Percentiles rank a stretch among this genome's conserved stretches.
Conservation (phyloP, 2,329 filamentous ascomycete species). For the Beauveria caledonica region DNA sequence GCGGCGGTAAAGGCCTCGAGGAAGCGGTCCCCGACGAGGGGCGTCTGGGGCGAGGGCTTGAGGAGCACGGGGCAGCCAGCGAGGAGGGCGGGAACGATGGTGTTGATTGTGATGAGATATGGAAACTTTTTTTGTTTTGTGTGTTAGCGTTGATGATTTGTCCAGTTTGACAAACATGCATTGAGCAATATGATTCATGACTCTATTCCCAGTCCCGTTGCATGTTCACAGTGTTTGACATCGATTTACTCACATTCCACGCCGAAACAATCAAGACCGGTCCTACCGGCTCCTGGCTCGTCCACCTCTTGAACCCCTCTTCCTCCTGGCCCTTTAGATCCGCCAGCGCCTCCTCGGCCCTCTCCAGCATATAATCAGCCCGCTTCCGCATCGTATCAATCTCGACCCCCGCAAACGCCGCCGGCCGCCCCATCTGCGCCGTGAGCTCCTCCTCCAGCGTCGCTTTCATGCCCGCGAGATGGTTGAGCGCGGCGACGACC, state of each 20-base stretch:
- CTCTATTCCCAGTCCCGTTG: no score
- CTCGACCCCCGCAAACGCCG: constrained; percentile 76
- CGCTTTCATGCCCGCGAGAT: constrained; percentile 64
- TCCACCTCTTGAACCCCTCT: constrained; percentile 81
- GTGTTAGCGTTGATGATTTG: constrained; percentile 11
- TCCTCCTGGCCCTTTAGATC: constrained; percentile 78
- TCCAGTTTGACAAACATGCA: no score
- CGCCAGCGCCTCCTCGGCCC: constrained; percentile 68
- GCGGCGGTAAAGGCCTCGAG: constrained; percentile 68
- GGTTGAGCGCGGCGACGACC: constrained; percentile 67
- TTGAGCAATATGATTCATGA: no score
- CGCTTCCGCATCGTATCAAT: constrained; percentile 77
- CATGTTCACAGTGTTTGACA: background rate
- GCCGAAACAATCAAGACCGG: constrained; percentile 86
- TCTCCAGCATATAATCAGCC: constrained; percentile 76
- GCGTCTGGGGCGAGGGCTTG: constrained; percentile 91
- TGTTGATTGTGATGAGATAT: constrained; percentile 89
- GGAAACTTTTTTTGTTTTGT: constrained; percentile 60
- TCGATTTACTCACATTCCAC: constrained; percentile 68
- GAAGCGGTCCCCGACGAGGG: constrained; percentile 81
- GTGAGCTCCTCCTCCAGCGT: constrained; percentile 77
- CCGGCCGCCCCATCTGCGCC: constrained; percentile 90
- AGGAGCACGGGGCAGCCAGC: constrained; percentile 86
- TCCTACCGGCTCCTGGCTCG: constrained; percentile 79
- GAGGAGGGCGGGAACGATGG: constrained; percentile 81